These are phyloP conservation scores for Arthrocladium fulminans DNA, from an alignment of 2,329 filamentous ascomycete genomes.

Conservation along the genomic window DNA sequence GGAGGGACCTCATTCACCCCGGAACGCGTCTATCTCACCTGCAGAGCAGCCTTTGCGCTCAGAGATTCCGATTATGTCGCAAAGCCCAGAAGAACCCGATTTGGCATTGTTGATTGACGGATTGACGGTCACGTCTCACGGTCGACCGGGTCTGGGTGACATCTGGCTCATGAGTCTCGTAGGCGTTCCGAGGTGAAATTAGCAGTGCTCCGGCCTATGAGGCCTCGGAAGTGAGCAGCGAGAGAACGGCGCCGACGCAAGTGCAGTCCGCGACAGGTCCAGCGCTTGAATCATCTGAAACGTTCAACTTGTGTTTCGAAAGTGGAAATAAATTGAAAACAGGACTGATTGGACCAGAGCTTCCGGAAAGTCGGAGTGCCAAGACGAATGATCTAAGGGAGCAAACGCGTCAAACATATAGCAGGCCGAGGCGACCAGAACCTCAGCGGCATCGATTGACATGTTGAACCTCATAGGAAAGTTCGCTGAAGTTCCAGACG, in stretches of 20 bases:
- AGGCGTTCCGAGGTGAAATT: not conserved
- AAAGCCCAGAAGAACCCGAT: not conserved
- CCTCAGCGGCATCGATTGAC: no score
- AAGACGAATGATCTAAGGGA: constrained; percentile 1
- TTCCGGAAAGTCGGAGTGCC: not conserved
- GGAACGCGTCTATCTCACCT: not conserved
- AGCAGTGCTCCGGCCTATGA: constrained; percentile 4
- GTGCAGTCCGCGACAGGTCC: not conserved
- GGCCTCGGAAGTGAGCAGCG: not conserved
- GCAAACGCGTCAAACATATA: no score
- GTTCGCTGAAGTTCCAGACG: no score
- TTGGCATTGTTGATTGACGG: not conserved
- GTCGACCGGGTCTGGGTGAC: not conserved
- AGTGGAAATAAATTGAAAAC: not conserved
- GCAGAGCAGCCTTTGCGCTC: not conserved
- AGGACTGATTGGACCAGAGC: constrained; percentile 1
- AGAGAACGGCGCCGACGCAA: not conserved
- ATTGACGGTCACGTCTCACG: not conserved
- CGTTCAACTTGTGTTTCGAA: constrained; percentile 5
- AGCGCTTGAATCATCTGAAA: constrained; percentile 7
- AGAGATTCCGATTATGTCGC: not conserved
- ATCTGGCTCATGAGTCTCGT: not conserved
- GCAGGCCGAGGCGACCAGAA: no score
- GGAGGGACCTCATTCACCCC: not conserved
- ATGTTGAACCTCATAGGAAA: no score